Evolutionary conservation across 2,329 filamentous ascomycete species (phyloP).

Genomic region (Alternaria ethzedia): DNA sequence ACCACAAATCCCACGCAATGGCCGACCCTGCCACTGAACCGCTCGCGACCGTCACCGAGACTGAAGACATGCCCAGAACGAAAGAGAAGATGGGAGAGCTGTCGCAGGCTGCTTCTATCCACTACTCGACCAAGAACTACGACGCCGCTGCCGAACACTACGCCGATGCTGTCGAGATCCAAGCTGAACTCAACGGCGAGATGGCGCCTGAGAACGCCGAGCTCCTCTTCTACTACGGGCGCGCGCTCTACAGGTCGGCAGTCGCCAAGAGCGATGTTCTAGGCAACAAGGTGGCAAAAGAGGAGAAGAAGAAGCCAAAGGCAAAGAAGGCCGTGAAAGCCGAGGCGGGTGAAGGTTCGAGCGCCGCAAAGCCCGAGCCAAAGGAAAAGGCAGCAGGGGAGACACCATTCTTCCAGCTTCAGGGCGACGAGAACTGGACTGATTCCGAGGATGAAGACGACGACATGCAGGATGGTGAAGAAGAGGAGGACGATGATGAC

Average conservation of each 20-base stretch:
- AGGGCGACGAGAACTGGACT: slow-evolving; percentile 86
- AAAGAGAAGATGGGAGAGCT: slow-evolving; percentile 75
- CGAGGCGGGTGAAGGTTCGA: slow-evolving; percentile 46
- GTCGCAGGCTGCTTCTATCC: slow-evolving; percentile 77
- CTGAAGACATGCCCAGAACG: slow-evolving; percentile 50
- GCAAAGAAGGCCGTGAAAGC: slow-evolving; percentile 54
- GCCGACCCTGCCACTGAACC: slow-evolving; percentile 29
- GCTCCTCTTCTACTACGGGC: slow-evolving; percentile 91
- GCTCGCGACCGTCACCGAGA: slow-evolving; percentile 26
- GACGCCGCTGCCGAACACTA: slow-evolving; percentile 85
- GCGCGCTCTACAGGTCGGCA: slow-evolving; percentile 90
- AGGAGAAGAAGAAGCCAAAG: slow-evolving; percentile 60
- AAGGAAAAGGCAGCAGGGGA: slow-evolving; percentile 60
- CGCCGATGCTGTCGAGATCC: slow-evolving; percentile 85
- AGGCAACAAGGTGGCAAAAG: slow-evolving; percentile 75
- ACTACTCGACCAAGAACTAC: slow-evolving; percentile 91
- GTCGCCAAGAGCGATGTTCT: slow-evolving; percentile 94
- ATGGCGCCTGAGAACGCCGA: slow-evolving; percentile 90
- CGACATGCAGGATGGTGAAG: slow-evolving; percentile 57
- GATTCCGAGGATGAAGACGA: slow-evolving; percentile 78
- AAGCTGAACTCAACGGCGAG: slow-evolving; percentile 91
- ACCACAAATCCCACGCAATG: slow-evolving; percentile 22
- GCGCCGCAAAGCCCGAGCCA: slow-evolving; percentile 45
- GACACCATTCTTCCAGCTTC: slow-evolving; percentile 89
- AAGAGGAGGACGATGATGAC: slow-evolving; percentile 64